Evolutionary conservation across 805 yeast species (phyloP).

Genomic region (Cyberlindnera samutprakarnensis): DNA sequence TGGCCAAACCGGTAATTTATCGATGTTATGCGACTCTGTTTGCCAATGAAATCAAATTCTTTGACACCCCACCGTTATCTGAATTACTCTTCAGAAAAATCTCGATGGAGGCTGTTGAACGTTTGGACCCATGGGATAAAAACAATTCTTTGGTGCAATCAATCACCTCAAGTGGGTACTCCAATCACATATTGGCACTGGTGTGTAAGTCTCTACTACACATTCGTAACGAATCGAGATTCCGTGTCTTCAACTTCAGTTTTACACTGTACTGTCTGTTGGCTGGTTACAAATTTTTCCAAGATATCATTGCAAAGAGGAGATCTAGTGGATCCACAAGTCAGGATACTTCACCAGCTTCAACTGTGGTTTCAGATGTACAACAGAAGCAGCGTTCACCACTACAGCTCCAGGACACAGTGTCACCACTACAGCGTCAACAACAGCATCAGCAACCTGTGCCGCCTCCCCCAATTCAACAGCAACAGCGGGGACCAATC

Average conservation of each 20-base stretch:
- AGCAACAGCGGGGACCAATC: too few relatives aligned
- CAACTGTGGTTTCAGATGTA: neutral
- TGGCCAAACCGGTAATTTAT: neutral
- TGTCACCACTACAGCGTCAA: too few relatives aligned
- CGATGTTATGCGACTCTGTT: constrained; percentile 9
- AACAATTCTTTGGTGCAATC: neutral
- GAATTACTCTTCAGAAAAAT: constrained; percentile 1
- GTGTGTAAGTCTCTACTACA: constrained; percentile 9
- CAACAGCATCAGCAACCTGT: too few relatives aligned
- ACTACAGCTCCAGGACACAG: too few relatives aligned
- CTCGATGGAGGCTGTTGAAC: constrained; percentile 12
- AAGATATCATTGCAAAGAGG: constrained; percentile 1
- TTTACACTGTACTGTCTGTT: constrained; percentile 6
- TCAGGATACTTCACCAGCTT: neutral
- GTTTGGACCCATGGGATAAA: constrained; percentile 7
- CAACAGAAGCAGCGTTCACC: too few relatives aligned
- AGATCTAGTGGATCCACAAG: neutral
- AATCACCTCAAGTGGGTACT: constrained; percentile 5
- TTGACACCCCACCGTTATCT: neutral
- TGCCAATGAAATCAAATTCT: constrained; percentile 3
- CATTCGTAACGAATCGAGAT: constrained; percentile 6
- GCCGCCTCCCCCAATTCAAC: too few relatives aligned
- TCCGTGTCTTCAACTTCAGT: constrained; percentile 5
- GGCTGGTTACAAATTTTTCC: constrained; percentile 8
- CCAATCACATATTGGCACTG: constrained; percentile 7